Percentiles rank a stretch among this genome's conserved stretches.
Conservation (phyloP, 2,329 filamentous ascomycete species). For the Lasiodiplodia theobromae region DNA sequence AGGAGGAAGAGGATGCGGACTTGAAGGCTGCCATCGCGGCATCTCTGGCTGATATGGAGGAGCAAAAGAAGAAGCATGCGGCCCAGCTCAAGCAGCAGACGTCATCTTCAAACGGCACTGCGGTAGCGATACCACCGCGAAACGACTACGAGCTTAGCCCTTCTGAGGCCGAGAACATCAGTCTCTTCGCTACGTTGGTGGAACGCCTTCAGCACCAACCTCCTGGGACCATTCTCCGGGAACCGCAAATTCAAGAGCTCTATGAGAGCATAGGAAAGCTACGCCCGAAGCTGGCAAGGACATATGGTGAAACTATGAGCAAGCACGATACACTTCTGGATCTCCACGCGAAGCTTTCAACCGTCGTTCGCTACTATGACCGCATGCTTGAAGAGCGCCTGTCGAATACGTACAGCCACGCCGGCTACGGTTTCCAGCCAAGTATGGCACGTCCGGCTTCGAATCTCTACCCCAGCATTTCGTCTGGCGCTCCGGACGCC, state of each 20-base stretch:
- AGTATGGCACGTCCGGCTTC: slow-evolving; percentile 51
- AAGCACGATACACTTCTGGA: slow-evolving; percentile 97
- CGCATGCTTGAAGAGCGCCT: slow-evolving; percentile 96
- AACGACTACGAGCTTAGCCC: slow-evolving; percentile 94
- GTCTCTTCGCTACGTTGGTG: slow-evolving; percentile 91
- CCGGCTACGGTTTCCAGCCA: slow-evolving; percentile 49
- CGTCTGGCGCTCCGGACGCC: slow-evolving; percentile 38
- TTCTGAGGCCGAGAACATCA: slow-evolving; percentile 96
- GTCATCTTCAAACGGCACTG: slow-evolving; percentile 58
- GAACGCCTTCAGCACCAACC: slow-evolving; percentile 95
- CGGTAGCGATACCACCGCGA: slow-evolving; percentile 69
- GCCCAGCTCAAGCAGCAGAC: slow-evolving; percentile 84
- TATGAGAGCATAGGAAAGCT: slow-evolving; percentile 97
- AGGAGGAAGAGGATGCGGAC: slow-evolving; percentile 90
- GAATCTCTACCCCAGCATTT: slow-evolving; percentile 74
- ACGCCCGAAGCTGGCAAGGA: slow-evolving; percentile 90
- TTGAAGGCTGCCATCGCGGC: slow-evolving; percentile 94
- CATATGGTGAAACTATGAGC: slow-evolving; percentile 99
- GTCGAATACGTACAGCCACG: slow-evolving; percentile 86
- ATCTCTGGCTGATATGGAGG: slow-evolving; percentile 94
- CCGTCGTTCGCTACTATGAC: slow-evolving; percentile 96
- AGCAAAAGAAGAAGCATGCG: slow-evolving; percentile 92
- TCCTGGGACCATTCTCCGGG: slow-evolving; percentile 91
- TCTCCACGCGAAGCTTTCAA: slow-evolving; percentile 92
- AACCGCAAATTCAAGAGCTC: slow-evolving; percentile 96